Conservation (phyloP, 441 rosid species). For the Erodium moschatum region DNA sequence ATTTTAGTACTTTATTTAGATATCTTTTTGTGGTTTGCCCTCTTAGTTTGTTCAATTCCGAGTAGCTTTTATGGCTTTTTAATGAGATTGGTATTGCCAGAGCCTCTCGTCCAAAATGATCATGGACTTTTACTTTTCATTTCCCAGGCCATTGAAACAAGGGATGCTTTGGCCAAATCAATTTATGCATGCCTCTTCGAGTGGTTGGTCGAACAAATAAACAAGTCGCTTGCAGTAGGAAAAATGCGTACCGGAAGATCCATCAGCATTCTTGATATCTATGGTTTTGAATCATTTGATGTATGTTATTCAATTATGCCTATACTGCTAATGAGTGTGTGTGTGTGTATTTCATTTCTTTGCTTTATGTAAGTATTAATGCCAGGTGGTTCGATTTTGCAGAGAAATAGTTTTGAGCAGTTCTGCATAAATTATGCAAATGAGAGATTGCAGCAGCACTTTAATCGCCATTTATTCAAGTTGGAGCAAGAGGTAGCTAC, state of each 20-base stretch:
- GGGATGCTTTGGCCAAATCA: constrained; percentile 97
- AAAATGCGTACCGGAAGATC: constrained; percentile 92
- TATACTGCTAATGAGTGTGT: constrained; percentile 1
- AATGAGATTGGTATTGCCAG: constrained; percentile 8
- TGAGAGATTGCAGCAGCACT: constrained; percentile 98
- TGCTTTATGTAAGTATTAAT: constrained; percentile 20
- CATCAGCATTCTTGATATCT: constrained; percentile 97
- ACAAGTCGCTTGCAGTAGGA: constrained; percentile 94
- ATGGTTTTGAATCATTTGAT: constrained; percentile 97
- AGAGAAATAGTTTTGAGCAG: constrained; percentile 98
- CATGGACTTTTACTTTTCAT: constrained; percentile 16
- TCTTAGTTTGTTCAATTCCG: neutral
- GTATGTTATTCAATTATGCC: constrained; percentile 37
- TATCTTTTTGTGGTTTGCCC: neutral
- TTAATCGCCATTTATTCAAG: constrained; percentile 94
- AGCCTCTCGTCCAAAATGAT: constrained; percentile 6
- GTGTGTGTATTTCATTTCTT: constrained; percentile 7
- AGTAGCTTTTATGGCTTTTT: neutral
- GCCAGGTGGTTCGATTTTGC: constrained; percentile 26
- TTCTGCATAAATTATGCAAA: constrained; percentile 98
- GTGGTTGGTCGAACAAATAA: constrained; percentile 96
- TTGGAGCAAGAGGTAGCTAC: constrained; percentile 85
- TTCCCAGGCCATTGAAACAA: constrained; percentile 80
- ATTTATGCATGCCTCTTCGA: constrained; percentile 85
- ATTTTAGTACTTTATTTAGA: neutral